A percentile compares a stretch with the other conserved stretches of the same genome.
Evolutionary conservation across 768 basidiomycete genomes (phyloP).

Genomic region (Lactarius tabidus): DNA sequence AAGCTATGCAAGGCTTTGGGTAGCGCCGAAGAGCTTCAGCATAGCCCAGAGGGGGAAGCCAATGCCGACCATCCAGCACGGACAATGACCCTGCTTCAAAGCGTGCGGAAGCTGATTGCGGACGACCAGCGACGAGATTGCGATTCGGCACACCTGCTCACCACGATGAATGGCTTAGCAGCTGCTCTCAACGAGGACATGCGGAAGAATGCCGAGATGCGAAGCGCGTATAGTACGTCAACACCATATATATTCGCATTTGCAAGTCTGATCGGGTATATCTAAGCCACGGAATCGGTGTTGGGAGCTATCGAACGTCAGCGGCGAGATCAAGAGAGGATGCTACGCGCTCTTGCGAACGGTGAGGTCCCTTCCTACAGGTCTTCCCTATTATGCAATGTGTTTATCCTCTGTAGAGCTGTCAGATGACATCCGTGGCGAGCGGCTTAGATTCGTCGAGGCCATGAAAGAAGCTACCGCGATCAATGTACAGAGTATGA

Average conservation of each 20-base stretch:
- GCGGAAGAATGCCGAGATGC: conserved; percentile 38
- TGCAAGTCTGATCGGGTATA: conserved; percentile 11
- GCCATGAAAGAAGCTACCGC: conserved; percentile 94
- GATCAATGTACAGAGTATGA: conserved; percentile 74
- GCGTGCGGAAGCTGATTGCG: conserved; percentile 36
- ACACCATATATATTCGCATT: not conserved
- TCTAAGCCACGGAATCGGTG: conserved; percentile 52
- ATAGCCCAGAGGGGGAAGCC: conserved; percentile 23
- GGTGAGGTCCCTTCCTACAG: conserved; percentile 40
- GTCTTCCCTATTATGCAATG: not conserved
- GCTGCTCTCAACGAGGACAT: conserved; percentile 42
- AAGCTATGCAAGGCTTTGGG: conserved; percentile 56
- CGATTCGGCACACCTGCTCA: conserved; percentile 32
- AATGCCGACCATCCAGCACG: conserved; percentile 21
- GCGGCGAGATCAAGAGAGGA: conserved; percentile 63
- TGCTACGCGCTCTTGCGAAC: conserved; percentile 60
- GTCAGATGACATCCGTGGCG: conserved; percentile 79
- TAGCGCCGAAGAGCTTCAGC: conserved; percentile 26
- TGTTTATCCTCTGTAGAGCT: conserved; percentile 50
- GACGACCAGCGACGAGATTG: conserved; percentile 34
- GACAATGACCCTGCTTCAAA: conserved; percentile 33
- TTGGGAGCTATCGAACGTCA: conserved; percentile 64
- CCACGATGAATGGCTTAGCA: conserved; percentile 37
- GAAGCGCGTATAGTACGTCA: conserved; percentile 37
- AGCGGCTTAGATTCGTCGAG: conserved; percentile 81